Base-by-base conservation (phyloP, 805 yeast species). In the Lachancea waltii region DNA sequence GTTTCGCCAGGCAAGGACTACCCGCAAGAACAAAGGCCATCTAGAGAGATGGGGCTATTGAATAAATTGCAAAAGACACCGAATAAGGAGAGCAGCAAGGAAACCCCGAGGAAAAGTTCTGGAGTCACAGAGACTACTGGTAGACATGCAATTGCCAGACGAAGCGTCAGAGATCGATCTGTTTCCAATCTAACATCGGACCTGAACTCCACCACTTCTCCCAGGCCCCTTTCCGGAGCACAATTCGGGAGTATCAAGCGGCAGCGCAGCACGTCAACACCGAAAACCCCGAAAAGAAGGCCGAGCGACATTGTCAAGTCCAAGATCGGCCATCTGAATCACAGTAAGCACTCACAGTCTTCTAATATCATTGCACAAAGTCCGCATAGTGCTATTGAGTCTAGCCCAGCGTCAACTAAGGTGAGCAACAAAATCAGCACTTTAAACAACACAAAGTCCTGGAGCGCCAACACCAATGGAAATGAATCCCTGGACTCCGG, bases 201-300 rank as follows among this genome's bases (percentile, higher is more conserved):
- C n/a, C 30, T 19, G 15, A 30, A 15, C 15, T 5, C 28, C 4
- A 18, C 22, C 8, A 22, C 33, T n/a, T 7, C 33, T 10, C 17
- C 29, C n/a, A 13, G 16, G 21, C 5, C 33, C 18, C 26, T 53
- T 19, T 57, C 60, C 5, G 60, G 54, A 17, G 51, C 51, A 17
- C 49, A 43, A 3, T 53, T 58, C 2, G 39, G 54, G 6, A 49
- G 45, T 33, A 48, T 50, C 27, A 37, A 40, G 4, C 36, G 40
- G 33, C 30, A 18, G 25, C 34, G 30, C 11, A 14, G 35, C 5
- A 14, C 21, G 3, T 19, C 35, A 3, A 9, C 30, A 3, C 35
- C 31, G 3, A 22, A 30, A 5, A 30, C 15, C 11, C 19, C 19
- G 18, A 25, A 32, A 10, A 20, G 33, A 13, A 31, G 21, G 30